phyloP scores from a whole-genome alignment of 2,329 filamentous ascomycete genomes.

The Exophiala dermatitidis region DNA sequence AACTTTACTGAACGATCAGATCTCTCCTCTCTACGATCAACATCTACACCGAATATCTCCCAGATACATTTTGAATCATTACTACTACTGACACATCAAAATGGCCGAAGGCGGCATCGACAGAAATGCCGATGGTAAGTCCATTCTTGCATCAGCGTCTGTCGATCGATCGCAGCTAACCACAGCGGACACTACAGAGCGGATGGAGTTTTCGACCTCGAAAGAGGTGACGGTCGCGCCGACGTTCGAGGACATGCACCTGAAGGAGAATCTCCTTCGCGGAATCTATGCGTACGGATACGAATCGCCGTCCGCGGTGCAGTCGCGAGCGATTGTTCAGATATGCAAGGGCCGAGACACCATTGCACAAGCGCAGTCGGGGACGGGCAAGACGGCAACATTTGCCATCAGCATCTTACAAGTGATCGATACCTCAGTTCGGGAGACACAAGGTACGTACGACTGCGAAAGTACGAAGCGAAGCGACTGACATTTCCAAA shows the following conservation, averaged over 20 bases:
- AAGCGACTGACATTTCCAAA: constrained; percentile 23
- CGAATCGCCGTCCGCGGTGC: constrained; percentile 93
- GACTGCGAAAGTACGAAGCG: not conserved
- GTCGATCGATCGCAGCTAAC: no score
- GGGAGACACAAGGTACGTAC: constrained; percentile 68
- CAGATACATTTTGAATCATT: not conserved
- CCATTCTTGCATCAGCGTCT: not conserved
- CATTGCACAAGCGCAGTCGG: constrained; percentile 95
- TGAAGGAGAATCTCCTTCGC: constrained; percentile 94
- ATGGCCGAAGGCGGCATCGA: constrained; percentile 91
- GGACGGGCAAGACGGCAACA: constrained; percentile 92
- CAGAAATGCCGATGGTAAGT: constrained; percentile 67
- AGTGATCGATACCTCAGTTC: constrained; percentile 86
- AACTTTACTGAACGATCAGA: no score
- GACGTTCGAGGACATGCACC: constrained; percentile 89
- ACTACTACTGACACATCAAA: constrained; percentile 32
- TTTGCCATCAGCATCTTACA: constrained; percentile 96
- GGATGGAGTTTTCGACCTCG: constrained; percentile 96
- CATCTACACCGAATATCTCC: not conserved
- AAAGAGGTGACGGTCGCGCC: constrained; percentile 93
- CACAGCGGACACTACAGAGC: constrained; percentile 47
- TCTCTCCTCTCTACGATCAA: not conserved
- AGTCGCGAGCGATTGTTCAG: constrained; percentile 96
- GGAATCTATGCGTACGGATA: constrained; percentile 98
- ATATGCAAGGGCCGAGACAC: constrained; percentile 98